Conservation (phyloP, 441 rosid genomes). For the Brassica balearica region DNA sequence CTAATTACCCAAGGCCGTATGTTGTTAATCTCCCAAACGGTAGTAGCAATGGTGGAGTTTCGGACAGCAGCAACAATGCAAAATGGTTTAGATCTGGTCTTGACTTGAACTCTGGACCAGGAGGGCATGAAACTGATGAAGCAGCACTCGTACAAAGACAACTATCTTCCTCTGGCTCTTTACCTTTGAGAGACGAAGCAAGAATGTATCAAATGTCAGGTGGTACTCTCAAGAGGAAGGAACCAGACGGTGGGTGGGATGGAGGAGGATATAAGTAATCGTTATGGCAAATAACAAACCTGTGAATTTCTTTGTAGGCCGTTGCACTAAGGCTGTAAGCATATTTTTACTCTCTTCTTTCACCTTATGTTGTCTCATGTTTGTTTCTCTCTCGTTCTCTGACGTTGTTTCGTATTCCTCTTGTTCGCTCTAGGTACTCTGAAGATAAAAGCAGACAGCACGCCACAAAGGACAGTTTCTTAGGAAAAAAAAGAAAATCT, state of each 20-base stretch:
- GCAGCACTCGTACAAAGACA: constrained; percentile 50
- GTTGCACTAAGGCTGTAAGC: constrained; percentile 55
- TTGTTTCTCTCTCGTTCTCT: neutral
- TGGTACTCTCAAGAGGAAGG: constrained; percentile 66
- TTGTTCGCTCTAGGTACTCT: constrained; percentile 11
- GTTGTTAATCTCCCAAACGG: constrained; percentile 58
- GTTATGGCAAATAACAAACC: constrained; percentile 61
- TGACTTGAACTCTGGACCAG: constrained; percentile 65
- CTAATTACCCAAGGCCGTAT: constrained; percentile 58
- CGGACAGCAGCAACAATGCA: constrained; percentile 47
- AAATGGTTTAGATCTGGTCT: constrained; percentile 52
- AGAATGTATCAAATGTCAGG: constrained; percentile 64
- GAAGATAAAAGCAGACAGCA: constrained; percentile 9
- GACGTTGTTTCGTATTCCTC: neutral
- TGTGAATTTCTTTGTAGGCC: constrained; percentile 35
- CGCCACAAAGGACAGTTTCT: constrained; percentile 28
- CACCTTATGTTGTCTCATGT: neutral
- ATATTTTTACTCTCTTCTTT: neutral
- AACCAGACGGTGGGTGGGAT: constrained; percentile 86
- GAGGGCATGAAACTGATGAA: constrained; percentile 57
- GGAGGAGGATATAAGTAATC: constrained; percentile 59
- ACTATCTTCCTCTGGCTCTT: constrained; percentile 47
- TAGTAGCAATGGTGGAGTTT: constrained; percentile 43
- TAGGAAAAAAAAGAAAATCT: constrained; percentile 31
- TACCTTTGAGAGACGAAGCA: constrained; percentile 60